phyloP scores from a whole-genome alignment of 768 basidiomycete species.

The Hortiboletus flavorubellus region DNA sequence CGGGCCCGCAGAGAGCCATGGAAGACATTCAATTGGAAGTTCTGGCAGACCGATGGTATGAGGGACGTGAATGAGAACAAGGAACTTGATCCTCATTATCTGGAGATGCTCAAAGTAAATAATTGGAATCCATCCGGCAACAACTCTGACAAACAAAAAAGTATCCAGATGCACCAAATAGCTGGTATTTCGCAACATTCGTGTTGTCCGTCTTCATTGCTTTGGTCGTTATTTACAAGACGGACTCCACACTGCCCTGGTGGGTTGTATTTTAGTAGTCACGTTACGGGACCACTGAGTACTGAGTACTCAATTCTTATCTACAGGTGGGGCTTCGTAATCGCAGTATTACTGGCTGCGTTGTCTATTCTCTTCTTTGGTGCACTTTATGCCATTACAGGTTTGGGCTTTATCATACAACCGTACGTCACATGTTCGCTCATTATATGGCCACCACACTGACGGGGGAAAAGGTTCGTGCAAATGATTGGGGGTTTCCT shows the following conservation, averaged over 20 bases:
- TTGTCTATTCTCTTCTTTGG: constrained; percentile 54
- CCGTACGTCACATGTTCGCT: constrained; percentile 19
- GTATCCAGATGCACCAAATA: constrained; percentile 36
- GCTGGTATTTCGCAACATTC: constrained; percentile 32
- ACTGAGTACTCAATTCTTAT: background rate
- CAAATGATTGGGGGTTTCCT: constrained; percentile 39
- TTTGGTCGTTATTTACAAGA: constrained; percentile 51
- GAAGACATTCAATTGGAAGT: constrained; percentile 33
- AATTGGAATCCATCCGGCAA: constrained; percentile 14
- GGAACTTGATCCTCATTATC: constrained; percentile 51
- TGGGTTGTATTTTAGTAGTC: background rate
- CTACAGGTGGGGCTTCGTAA: constrained; percentile 45
- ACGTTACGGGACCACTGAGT: background rate
- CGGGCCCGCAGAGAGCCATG: constrained; percentile 25
- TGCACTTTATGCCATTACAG: constrained; percentile 52
- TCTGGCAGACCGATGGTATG: constrained; percentile 30
- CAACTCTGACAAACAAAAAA: constrained; percentile 7
- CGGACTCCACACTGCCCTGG: constrained; percentile 56
- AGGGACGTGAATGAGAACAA: constrained; percentile 32
- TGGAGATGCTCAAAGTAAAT: constrained; percentile 44
- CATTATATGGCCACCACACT: background rate
- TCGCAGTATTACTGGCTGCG: constrained; percentile 47
- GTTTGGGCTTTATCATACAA: constrained; percentile 22
- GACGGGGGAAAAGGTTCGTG: constrained; percentile 22
- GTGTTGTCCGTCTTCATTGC: constrained; percentile 42